Evolutionary conservation across 208 protist genomes (phyloP), one percentile per base, ranked within the genome.

Genomic region (Perkinsela sp.): DNA sequence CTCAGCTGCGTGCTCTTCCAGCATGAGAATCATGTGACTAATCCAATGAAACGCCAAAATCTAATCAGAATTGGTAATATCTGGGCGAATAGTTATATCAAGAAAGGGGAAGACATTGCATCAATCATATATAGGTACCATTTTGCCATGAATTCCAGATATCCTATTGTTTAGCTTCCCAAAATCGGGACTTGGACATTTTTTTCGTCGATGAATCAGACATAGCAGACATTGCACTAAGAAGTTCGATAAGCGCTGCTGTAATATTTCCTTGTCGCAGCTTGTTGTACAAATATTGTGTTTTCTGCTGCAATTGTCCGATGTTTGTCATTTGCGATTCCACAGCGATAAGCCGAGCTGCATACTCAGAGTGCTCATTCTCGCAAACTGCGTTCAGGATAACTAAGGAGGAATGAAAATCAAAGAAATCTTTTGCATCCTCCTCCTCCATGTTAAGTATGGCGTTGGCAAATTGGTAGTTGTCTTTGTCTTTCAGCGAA

Each of bases 291-390:
- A 90, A 68, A 28, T 81, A 88, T 70, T 83, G 88, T n/a, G 85
- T 88, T 75, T 81, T 78, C 68, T 85, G 77, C 71, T 87, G 79
- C 15, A 91, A 74, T 1, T 75, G 72, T 48, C 74, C 81, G 76
- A 91, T 91, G 73, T 91, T 91, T 66, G 82, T 87, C 68, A 91
- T 74, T 73, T 91, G 85, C 65, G 82, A 82, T 74, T 91, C 85
- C 32, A 91, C 85, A 66, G 85, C 85, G 0, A 91, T 77, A 40
- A 91, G 73, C 48, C 85, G 83, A 0, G 85, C 85, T 32, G 85
- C 85, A 71, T 91, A 85, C 77, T 91, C 85, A 31, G 85, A 91
- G 40, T 89, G 82, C 77, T 91, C 85, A 75, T 91, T 91, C 70
- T 91, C 85, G 71, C 74, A 81, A 30, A 87, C 82, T 40, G 83